These are phyloP conservation scores for Hirsutella rhossiliensis DNA, from an alignment of 2,329 filamentous ascomycete species.

Conservation along the genomic window DNA sequence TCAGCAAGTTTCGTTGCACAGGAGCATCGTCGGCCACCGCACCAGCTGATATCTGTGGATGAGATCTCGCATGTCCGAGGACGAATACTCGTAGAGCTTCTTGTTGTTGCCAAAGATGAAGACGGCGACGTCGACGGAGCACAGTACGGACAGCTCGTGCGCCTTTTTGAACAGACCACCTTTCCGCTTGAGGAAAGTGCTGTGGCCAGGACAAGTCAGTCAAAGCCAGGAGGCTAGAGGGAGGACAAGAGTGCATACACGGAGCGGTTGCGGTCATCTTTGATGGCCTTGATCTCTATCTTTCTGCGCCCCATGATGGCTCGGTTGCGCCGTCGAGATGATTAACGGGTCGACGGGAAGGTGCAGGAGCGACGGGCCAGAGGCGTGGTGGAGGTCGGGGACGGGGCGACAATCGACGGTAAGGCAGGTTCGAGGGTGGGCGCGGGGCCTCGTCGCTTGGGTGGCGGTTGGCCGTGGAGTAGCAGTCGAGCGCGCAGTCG, in stretches of 20 bases:
- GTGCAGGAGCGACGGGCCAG: background rate
- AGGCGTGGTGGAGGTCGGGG: background rate
- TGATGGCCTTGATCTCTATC: slow-evolving; percentile 99
- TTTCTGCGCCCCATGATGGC: slow-evolving; percentile 86
- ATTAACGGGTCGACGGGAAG: background rate
- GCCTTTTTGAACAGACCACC: slow-evolving; percentile 99
- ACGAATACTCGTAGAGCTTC: slow-evolving; percentile 97
- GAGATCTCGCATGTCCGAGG: slow-evolving; percentile 82
- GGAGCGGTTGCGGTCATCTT: slow-evolving; percentile 93
- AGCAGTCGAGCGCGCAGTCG: background rate
- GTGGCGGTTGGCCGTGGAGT: background rate
- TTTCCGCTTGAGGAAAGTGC: slow-evolving; percentile 97
- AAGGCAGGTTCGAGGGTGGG: background rate
- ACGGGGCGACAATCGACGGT: background rate
- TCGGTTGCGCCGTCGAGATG: background rate
- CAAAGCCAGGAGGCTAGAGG: background rate
- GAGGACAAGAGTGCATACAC: slow-evolving; percentile 55
- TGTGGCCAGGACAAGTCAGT: slow-evolving; percentile 22
- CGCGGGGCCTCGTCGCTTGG: background rate
- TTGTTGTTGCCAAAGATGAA: slow-evolving; percentile 99
- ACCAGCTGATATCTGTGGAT: slow-evolving; percentile 86
- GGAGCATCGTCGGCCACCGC: slow-evolving; percentile 31
- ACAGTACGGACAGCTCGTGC: slow-evolving; percentile 93
- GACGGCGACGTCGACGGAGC: slow-evolving; percentile 95
- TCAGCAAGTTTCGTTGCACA: background rate